Evolutionary conservation across 306 rosid genomes (phyloP).

Genomic region (Coriaria nepalensis): DNA sequence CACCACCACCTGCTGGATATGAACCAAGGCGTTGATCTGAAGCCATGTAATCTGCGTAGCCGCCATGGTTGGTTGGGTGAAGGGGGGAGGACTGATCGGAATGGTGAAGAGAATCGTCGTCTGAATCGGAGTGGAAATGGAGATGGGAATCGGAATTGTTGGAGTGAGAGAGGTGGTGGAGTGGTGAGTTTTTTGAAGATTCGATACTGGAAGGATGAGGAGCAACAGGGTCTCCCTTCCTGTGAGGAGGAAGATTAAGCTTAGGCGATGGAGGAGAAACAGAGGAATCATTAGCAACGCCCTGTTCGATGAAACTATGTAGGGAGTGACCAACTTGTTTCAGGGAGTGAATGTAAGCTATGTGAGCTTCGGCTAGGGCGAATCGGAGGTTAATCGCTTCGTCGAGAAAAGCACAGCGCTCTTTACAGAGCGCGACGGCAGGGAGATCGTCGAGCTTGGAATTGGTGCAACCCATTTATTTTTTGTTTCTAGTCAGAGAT

Average conservation of each 20-base stretch:
- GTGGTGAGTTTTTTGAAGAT: conserved; percentile 17
- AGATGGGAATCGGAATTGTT: conserved; percentile 61
- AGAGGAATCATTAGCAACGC: conserved; percentile 12
- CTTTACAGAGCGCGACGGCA: conserved; percentile 81
- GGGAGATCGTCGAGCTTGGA: conserved; percentile 90
- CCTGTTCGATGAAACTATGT: conserved; percentile 38
- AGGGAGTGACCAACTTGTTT: conserved; percentile 49
- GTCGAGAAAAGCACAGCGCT: conserved; percentile 50
- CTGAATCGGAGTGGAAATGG: conserved; percentile 47
- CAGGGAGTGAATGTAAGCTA: conserved; percentile 61
- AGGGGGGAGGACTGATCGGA: conserved; percentile 56
- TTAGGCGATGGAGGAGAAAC: conserved; percentile 21
- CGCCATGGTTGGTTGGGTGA: conserved; percentile 16
- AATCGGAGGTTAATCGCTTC: conserved; percentile 73
- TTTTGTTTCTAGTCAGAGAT: too few relatives aligned
- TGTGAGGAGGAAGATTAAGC: conserved; percentile 33
- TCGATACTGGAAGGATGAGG: conserved; percentile 1
- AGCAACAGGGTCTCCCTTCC: conserved; percentile 23
- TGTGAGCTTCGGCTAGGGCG: conserved; percentile 60
- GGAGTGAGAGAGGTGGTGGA: conserved; percentile 24
- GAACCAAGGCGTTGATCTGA: conserved; percentile 16
- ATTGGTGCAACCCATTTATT: conserved; percentile 64
- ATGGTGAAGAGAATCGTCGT: conserved; percentile 33
- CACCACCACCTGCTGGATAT: conserved; percentile 7
- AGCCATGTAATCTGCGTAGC: conserved; percentile 17